These are phyloP conservation scores for Lathyrus sativus DNA, from an alignment of 306 rosid genomes.

Conservation along the genomic window DNA sequence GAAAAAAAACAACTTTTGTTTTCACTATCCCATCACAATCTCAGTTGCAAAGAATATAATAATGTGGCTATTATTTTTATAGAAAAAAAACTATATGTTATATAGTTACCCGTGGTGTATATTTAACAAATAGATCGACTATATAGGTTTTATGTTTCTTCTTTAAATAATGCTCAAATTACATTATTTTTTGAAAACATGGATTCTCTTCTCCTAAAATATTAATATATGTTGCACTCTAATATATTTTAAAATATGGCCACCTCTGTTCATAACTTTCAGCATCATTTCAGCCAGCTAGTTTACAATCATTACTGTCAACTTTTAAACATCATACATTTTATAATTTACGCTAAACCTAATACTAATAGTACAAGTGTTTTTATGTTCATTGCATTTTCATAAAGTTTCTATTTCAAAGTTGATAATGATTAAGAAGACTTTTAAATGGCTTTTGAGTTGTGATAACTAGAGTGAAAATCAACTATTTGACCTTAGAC, in stretches of 20 bases:
- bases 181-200: background rate
- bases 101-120: background rate
- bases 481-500: too few species aligned
- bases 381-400: background rate
- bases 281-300: constrained; percentile 10
- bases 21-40: background rate
- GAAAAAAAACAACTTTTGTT: too few species aligned
- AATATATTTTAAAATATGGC: background rate
- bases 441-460: too few species aligned
- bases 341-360: background rate
- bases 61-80: background rate
- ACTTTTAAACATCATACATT: background rate
- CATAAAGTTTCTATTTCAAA: background rate
- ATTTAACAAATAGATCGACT: background rate
- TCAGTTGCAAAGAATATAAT: background rate
- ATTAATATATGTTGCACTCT: too few species aligned
- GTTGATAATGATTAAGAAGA: background rate
- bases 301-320: constrained; percentile 4
- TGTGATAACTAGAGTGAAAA: too few species aligned
- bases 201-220: background rate
- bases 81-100: background rate
- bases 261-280: constrained; percentile 2
- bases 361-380: background rate
- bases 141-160: background rate
- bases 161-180: background rate